phyloP scores from a whole-genome alignment of 1,284 basidiomycete species.

The Hemileia vastatrix region DNA sequence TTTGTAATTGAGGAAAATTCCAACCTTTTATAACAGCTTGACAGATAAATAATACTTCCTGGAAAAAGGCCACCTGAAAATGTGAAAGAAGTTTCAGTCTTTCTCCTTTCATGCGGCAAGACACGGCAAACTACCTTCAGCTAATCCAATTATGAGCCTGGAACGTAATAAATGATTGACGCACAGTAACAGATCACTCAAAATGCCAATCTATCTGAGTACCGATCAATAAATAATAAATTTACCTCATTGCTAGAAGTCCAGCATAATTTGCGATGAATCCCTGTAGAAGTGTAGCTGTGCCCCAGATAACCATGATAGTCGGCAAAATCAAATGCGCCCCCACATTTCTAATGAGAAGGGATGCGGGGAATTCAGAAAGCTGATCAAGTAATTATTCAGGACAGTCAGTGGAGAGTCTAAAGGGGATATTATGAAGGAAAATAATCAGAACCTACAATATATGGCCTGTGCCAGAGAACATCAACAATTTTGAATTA shows the following conservation, averaged over 20 bases:
- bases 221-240: background rate
- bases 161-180: background rate
- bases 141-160: constrained; percentile 17
- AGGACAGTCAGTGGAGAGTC: background rate
- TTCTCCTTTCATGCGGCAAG: too few species aligned
- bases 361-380: constrained; percentile 29
- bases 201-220: background rate
- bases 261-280: constrained; percentile 12
- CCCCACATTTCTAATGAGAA: constrained; percentile 25
- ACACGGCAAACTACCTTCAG: constrained; percentile 4
- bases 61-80: too few species aligned
- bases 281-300: constrained; percentile 24
- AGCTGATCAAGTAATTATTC: background rate
- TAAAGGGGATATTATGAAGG: too few species aligned
- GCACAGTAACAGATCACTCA: background rate
- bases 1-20: too few species aligned
- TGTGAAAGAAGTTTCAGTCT: too few species aligned
- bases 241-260: constrained; percentile 13
- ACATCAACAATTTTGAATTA: background rate
- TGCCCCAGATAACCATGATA: constrained; percentile 31
- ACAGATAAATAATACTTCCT: constrained; percentile 20
- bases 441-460: constrained; percentile 14
- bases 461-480: constrained; percentile 8
- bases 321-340: constrained; percentile 29
- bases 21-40: constrained; percentile 15